A percentile compares a stretch with the other conserved stretches of the same genome.
phyloP scores from a whole-genome alignment of 1,139 yeast genomes.

The Zygoascus meyerae region DNA sequence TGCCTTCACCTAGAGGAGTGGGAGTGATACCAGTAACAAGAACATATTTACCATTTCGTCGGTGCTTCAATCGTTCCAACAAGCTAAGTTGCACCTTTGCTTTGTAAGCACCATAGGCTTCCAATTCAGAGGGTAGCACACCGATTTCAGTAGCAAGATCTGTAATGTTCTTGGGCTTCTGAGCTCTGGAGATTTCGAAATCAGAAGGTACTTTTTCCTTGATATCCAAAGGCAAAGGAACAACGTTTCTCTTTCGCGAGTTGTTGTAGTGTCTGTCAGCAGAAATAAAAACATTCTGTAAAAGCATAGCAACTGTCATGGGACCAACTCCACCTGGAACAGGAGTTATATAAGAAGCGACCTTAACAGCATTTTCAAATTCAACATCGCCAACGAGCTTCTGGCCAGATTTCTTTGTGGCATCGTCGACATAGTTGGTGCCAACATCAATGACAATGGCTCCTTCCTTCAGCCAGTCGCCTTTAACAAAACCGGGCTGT shows the following conservation, averaged over 20 bases:
- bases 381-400: conserved; percentile 94
- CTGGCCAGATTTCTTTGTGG: conserved; percentile 72
- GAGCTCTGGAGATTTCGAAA: conserved; percentile 85
- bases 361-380: conserved; percentile 56
- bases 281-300: conserved; percentile 78
- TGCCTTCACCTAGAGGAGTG: conserved; percentile 97
- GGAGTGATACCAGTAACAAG: conserved; percentile 98
- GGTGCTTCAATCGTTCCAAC: conserved; percentile 62
- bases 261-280: conserved; percentile 49
- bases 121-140: conserved; percentile 73
- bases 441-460: conserved; percentile 95
- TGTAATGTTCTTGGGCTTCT: conserved; percentile 77
- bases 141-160: conserved; percentile 84
- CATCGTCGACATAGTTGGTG: conserved; percentile 78
- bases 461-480: conserved; percentile 81
- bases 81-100: conserved; percentile 80
- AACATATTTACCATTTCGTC: conserved; percentile 80
- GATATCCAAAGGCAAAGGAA: conserved; percentile 61
- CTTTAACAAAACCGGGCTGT: conserved; percentile 71
- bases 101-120: conserved; percentile 86
- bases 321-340: conserved; percentile 99
- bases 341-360: conserved; percentile 79
- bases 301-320: conserved; percentile 96
- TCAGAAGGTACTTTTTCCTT: conserved; percentile 88
- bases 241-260: conserved; percentile 31